A percentile compares a stretch with the other conserved stretches of the same genome.
phyloP scores from a whole-genome alignment of 2,329 filamentous ascomycete genomes.

The Beauveria medogensis region DNA sequence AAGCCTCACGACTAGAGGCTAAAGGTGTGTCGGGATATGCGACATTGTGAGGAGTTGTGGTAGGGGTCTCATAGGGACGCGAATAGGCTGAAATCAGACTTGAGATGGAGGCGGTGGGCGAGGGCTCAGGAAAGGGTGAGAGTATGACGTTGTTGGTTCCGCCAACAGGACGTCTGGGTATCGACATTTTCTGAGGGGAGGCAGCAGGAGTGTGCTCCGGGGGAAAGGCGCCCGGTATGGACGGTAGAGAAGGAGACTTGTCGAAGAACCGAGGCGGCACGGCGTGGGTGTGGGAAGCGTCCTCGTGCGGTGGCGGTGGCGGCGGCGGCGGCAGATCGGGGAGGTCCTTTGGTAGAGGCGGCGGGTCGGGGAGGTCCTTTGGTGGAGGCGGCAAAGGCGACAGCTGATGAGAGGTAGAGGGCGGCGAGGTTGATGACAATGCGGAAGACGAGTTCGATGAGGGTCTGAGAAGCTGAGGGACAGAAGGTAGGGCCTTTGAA shows the following conservation, averaged over 20 bases:
- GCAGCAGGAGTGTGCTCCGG: constrained; percentile 12
- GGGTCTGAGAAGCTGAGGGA: constrained; percentile 24
- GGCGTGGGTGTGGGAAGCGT: constrained; percentile 9
- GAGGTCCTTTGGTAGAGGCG: constrained; percentile 15
- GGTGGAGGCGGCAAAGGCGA: constrained; percentile 12
- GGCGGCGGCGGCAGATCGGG: constrained; percentile 17
- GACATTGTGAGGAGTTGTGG: constrained; percentile 31
- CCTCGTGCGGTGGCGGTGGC: constrained; percentile 19
- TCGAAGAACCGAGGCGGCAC: constrained; percentile 10
- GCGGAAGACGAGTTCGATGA: not conserved
- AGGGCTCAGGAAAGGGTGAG: constrained; percentile 20
- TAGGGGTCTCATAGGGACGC: constrained; percentile 35
- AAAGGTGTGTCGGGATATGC: constrained; percentile 28
- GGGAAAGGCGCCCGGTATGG: constrained; percentile 9
- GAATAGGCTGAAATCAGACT: constrained; percentile 50
- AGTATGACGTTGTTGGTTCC: constrained; percentile 15
- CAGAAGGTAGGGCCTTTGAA: constrained; percentile 49
- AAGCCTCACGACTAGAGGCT: constrained; percentile 12
- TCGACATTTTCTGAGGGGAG: constrained; percentile 2
- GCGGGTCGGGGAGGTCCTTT: constrained; percentile 17
- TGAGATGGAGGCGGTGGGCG: constrained; percentile 42
- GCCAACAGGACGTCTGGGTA: constrained; percentile 19
- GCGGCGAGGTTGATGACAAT: constrained; percentile 10
- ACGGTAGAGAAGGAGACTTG: constrained; percentile 12
- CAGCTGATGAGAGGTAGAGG: constrained; percentile 6